Conservation (phyloP, 2,329 filamentous ascomycete genomes). For the Aspergillus versicolor region DNA sequence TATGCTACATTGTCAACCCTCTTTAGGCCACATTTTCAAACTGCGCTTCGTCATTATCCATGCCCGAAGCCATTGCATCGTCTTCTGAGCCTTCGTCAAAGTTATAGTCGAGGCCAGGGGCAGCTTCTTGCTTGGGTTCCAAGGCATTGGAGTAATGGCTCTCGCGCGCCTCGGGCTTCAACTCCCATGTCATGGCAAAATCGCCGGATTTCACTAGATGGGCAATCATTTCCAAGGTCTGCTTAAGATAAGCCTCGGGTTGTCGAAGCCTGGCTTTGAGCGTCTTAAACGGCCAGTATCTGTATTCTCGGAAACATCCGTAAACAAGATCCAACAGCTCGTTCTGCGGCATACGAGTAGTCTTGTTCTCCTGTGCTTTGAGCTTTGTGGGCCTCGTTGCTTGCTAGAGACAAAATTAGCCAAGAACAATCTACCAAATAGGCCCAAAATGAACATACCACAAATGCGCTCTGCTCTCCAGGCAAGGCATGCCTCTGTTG, state of each 20-base stretch:
- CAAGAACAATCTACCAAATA: constrained; percentile 14
- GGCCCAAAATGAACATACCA: constrained; percentile 35
- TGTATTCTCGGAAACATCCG: constrained; percentile 77
- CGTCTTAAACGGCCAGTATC: constrained; percentile 91
- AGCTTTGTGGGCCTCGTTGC: constrained; percentile 54
- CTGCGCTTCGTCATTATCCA: constrained; percentile 65
- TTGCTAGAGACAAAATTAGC: constrained; percentile 37
- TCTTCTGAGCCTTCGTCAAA: constrained; percentile 54
- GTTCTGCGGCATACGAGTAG: constrained; percentile 83
- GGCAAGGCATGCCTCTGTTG: constrained; percentile 57
- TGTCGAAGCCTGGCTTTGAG: constrained; percentile 76
- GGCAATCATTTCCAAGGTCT: constrained; percentile 79
- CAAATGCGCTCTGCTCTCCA: constrained; percentile 41
- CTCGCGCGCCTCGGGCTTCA: constrained; percentile 68
- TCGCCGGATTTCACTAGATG: constrained; percentile 77
- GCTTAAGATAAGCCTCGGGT: constrained; percentile 88
- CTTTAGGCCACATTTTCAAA: constrained; percentile 71
- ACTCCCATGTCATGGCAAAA: constrained; percentile 81
- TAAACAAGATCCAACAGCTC: constrained; percentile 85
- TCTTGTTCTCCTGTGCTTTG: constrained; percentile 71
- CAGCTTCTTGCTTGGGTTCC: constrained; percentile 51
- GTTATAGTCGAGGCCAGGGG: constrained; percentile 47
- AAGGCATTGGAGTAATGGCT: constrained; percentile 47
- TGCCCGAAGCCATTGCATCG: constrained; percentile 47
- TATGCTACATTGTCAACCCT: constrained; percentile 26